phyloP scores from a whole-genome alignment of 2,329 filamentous ascomycete species.

The Dryadomyces sulphureus region DNA sequence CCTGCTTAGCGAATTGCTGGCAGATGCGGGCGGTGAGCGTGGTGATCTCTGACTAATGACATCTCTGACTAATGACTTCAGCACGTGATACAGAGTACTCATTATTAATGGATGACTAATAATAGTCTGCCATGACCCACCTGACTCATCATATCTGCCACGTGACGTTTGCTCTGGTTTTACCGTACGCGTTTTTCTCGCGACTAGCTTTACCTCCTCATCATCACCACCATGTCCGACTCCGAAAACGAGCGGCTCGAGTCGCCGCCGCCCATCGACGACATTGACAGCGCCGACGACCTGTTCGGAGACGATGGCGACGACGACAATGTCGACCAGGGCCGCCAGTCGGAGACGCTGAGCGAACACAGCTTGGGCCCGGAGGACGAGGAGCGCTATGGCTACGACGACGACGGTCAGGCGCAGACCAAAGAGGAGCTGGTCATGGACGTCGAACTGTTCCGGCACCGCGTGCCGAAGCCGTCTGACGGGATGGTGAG shows the following conservation, averaged over 20 bases:
- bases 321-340: conserved; percentile 32
- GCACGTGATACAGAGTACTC: no score
- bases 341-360: conserved; percentile 37
- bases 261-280: conserved; percentile 8
- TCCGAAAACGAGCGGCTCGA: conserved; percentile 9
- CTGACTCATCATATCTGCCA: background rate
- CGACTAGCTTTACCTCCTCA: background rate
- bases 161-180: background rate
- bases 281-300: conserved; percentile 8
- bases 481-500: conserved; percentile 55
- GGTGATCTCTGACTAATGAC: no score
- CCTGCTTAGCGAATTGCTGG: no score
- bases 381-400: conserved; percentile 25
- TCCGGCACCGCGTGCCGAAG: conserved; percentile 55
- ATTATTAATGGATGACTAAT: background rate
- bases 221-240: conserved; percentile 8
- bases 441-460: conserved; percentile 49
- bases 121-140: background rate
- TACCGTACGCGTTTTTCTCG: no score
- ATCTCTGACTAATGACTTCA: no score
- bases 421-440: conserved; percentile 35
- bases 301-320: conserved; percentile 10
- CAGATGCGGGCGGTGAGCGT: background rate
- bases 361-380: conserved; percentile 46
- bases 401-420: conserved; percentile 26